phyloP scores from a whole-genome alignment of 768 basidiomycete genomes.

The Leucogyrophana mollusca region DNA sequence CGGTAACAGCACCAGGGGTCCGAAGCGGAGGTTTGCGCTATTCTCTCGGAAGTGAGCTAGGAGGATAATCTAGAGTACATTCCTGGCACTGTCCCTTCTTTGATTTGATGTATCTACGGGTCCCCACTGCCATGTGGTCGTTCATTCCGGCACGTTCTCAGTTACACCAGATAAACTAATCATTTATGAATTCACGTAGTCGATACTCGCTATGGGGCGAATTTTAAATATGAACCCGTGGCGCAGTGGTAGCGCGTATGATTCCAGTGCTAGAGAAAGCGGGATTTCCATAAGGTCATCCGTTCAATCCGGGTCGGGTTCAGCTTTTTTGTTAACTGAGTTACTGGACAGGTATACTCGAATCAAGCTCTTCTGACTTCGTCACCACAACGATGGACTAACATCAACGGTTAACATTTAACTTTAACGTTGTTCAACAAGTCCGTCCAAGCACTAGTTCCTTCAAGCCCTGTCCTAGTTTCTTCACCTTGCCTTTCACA shows the following conservation, averaged over 20 bases:
- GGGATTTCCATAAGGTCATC: constrained; percentile 49
- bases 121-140: not conserved
- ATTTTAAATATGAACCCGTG: constrained; percentile 29
- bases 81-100: not conserved
- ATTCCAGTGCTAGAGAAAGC: constrained; percentile 31
- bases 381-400: no score
- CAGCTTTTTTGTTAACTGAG: constrained; percentile 20
- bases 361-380: no score
- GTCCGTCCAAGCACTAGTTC: constrained; percentile 27
- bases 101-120: no score
- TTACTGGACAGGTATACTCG: no score
- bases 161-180: no score
- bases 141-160: no score
- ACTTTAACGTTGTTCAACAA: constrained; percentile 13
- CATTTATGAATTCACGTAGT: no score
- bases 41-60: constrained; percentile 33
- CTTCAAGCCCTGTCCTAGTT: constrained; percentile 29
- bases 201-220: no score
- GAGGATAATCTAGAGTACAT: not conserved
- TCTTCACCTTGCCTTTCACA: constrained; percentile 26
- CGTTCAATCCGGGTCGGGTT: constrained; percentile 47
- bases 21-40: constrained; percentile 28
- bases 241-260: constrained; percentile 40
- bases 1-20: constrained; percentile 5
- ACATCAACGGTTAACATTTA: no score